These are phyloP conservation scores for Backusella liffmaniae DNA, from an alignment of 192 early-diverging fungal genomes.

Conservation along the genomic window DNA sequence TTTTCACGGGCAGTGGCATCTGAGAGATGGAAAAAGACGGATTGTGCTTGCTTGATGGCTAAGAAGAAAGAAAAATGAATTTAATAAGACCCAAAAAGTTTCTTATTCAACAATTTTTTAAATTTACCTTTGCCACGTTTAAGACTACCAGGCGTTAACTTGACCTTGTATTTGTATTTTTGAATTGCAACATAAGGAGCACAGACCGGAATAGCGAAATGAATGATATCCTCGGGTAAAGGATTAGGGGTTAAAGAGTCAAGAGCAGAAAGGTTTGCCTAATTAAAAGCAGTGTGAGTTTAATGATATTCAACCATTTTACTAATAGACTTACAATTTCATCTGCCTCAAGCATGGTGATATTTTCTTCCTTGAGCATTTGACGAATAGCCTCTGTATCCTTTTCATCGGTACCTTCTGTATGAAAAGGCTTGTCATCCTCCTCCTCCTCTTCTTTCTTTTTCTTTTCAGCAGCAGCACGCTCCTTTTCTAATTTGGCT, in stretches of 20 bases:
- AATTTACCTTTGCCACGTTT: slow-evolving; percentile 84
- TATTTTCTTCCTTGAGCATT: slow-evolving; percentile 58
- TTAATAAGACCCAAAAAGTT: background rate
- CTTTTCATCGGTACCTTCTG: slow-evolving; percentile 11
- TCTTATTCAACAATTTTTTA: background rate
- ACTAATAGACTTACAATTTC: slow-evolving; percentile 32
- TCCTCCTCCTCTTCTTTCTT: background rate
- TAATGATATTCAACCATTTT: too few relatives aligned
- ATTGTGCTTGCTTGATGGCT: slow-evolving; percentile 44
- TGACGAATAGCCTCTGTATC: slow-evolving; percentile 48
- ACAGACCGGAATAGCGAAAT: slow-evolving; percentile 81
- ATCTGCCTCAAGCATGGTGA: slow-evolving; percentile 51
- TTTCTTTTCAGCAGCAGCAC: background rate
- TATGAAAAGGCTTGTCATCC: background rate
- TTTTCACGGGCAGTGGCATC: slow-evolving; percentile 57
- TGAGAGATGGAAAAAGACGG: slow-evolving; percentile 36
- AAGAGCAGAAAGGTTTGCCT: slow-evolving; percentile 61
- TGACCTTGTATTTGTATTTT: slow-evolving; percentile 93
- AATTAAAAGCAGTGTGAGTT: too few relatives aligned
- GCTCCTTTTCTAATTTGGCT: background rate
- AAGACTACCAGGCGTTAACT: slow-evolving; percentile 84
- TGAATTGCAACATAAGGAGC: slow-evolving; percentile 86
- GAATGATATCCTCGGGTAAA: slow-evolving; percentile 72
- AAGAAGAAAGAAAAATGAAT: background rate
- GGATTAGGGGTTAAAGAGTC: slow-evolving; percentile 85